Evolutionary conservation across 192 early-diverging fungal genomes (phyloP), one percentile per base, ranked within the genome.

Genomic region (Chytriomyces hyalinus): DNA sequence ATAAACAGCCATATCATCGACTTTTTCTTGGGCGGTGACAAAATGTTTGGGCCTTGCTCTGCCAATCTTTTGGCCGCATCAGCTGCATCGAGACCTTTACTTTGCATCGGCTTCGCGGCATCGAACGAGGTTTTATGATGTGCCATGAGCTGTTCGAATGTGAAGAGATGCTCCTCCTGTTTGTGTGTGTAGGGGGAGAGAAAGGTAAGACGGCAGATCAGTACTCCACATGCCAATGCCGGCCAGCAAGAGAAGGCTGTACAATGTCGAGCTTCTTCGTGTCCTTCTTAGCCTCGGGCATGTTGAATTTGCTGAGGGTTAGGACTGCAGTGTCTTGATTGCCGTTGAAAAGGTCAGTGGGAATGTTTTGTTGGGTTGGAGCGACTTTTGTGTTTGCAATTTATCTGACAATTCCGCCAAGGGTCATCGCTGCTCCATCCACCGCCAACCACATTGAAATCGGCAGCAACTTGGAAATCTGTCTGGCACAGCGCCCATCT

Each of bases 11-110:
- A 74, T 48, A 93, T 76, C 20, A 92, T 83, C 44, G 86, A 90
- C 74, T 87, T 88, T 76, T 90, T 93, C 81, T 94, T 94, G 45
- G 94, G 94, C 44, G 95, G 95, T 3, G 94, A 88, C 64, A 97
- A 86, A 48, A 91, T 81, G 81, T 97, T 97, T 49, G 87, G 94
- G 0, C 95, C 95, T 67, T 93, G 83, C 57, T 86, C 80, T 4
- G 61, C 70, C 65, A 96, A 80, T 44, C 91, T 83, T 20, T 87
- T 75, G 6, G 81, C 81, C n/a, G 93, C 94, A 48, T 87, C 88
- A 6, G 75, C 77, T 0, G 80, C 43, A 13, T 80, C 79, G 11
- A 97, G 82, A 8, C 95, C 95, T 65, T 80, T 70, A 11, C 92
- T 94, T 24, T 90, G 81, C 48, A 81, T 77, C 0, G 94, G 86